Conservation (phyloP, 805 yeast species). For the Cyberlindnera mississippiensis region DNA sequence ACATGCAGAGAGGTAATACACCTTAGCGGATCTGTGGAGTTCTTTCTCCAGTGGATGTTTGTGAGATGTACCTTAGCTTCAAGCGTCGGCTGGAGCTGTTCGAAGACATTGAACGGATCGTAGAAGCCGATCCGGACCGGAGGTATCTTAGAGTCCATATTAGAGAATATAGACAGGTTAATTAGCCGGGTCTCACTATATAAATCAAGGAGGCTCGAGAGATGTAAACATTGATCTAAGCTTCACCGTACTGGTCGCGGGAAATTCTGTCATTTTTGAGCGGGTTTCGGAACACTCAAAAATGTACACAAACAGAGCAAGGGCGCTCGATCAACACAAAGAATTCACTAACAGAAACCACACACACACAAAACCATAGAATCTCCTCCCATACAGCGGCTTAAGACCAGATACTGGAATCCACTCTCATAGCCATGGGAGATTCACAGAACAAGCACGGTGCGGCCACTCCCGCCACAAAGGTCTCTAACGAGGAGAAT, state of each 20-base stretch:
- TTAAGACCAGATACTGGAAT: too few species aligned
- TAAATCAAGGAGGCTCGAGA: too few species aligned
- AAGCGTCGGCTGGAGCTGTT: slow-evolving; percentile 41
- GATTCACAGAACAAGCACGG: background rate
- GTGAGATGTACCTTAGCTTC: slow-evolving; percentile 49
- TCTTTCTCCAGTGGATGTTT: slow-evolving; percentile 65
- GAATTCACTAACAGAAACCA: too few species aligned
- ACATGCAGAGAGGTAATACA: slow-evolving; percentile 60
- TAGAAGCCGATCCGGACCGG: slow-evolving; percentile 49
- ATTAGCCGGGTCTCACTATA: too few species aligned
- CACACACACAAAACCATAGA: too few species aligned
- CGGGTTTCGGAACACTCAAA: background rate
- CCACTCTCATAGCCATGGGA: background rate
- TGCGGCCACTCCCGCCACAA: background rate
- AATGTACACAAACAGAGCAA: background rate
- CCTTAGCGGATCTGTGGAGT: slow-evolving; percentile 48
- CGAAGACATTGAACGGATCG: slow-evolving; percentile 67
- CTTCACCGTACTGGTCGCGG: too few species aligned
- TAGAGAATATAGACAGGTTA: too few species aligned
- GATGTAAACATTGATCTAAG: too few species aligned
- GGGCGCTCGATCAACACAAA: too few species aligned
- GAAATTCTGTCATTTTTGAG: background rate
- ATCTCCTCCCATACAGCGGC: too few species aligned
- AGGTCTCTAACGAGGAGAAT: background rate
- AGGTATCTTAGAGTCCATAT: slow-evolving; percentile 2